A percentile compares a stretch with the other conserved stretches of the same genome.
Evolutionary conservation across 768 basidiomycete species (phyloP).

Genomic region (Macrocybe gigantea): DNA sequence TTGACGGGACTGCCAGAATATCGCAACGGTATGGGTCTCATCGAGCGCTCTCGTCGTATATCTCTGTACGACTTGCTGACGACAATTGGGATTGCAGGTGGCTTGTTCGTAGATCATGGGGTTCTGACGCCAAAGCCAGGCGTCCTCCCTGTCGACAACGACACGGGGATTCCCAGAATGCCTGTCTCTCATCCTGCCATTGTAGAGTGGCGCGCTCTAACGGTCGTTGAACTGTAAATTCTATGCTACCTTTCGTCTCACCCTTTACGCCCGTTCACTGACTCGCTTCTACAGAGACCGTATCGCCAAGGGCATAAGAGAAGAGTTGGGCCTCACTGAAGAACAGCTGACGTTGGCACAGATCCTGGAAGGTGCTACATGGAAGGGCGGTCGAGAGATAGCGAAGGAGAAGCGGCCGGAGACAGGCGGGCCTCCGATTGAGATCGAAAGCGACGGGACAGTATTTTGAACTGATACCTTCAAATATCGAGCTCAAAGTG

Average conservation of each 20-base stretch:
- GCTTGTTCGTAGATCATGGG: constrained; percentile 80
- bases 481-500: too few relatives aligned
- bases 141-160: constrained; percentile 44
- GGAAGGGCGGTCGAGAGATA: constrained; percentile 95
- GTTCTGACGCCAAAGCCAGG: constrained; percentile 64
- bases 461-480: constrained; percentile 44
- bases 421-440: constrained; percentile 80
- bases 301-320: constrained; percentile 65
- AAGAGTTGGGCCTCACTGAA: constrained; percentile 41
- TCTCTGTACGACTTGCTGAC: background rate
- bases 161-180: constrained; percentile 54
- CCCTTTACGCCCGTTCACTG: background rate
- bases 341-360: constrained; percentile 73
- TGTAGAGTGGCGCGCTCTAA: constrained; percentile 95
- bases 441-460: constrained; percentile 82
- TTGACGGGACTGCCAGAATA: constrained; percentile 96
- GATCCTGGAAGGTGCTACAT: constrained; percentile 90
- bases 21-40: constrained; percentile 61
- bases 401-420: constrained; percentile 71
- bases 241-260: constrained; percentile 1
- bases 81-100: constrained; percentile 44
- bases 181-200: constrained; percentile 82
- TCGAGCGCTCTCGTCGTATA: background rate
- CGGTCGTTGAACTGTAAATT: constrained; percentile 84
- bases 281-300: constrained; percentile 56